These are phyloP conservation scores for Fusarium kyushuense DNA, from an alignment of 2,329 filamentous ascomycete genomes.

Conservation along the genomic window DNA sequence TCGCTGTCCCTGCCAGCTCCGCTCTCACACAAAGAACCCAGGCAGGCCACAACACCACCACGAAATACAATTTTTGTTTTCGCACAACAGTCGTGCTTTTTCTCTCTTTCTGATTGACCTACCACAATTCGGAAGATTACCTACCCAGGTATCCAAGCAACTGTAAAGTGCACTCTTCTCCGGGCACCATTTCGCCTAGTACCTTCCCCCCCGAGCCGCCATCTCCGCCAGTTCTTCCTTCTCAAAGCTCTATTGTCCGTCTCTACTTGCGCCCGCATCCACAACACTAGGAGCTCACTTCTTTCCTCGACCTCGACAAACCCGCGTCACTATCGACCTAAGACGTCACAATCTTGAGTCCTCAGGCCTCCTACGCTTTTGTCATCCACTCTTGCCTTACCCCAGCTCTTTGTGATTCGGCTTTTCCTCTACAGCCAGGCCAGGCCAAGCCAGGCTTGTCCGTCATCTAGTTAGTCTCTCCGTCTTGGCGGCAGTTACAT, in stretches of 20 bases:
- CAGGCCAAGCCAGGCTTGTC: constrained; percentile 38
- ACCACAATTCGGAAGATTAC: constrained; percentile 5
- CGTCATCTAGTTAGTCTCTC: constrained; percentile 30
- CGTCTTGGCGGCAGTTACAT: constrained; percentile 37
- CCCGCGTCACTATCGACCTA: constrained; percentile 12
- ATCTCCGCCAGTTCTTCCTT: constrained; percentile 6
- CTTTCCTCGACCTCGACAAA: neutral
- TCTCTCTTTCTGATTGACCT: constrained; percentile 1
- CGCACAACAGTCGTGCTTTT: constrained; percentile 1
- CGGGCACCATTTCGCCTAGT: constrained; percentile 5
- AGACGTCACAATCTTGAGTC: constrained; percentile 20
- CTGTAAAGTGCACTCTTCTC: constrained; percentile 1
- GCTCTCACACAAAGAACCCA: constrained; percentile 8
- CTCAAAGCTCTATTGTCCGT: constrained; percentile 1
- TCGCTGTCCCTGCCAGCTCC: constrained; percentile 13
- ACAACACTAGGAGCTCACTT: constrained; percentile 11
- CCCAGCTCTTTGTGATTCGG: constrained; percentile 28
- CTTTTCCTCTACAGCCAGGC: constrained; percentile 16
- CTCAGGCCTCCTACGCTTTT: constrained; percentile 1
- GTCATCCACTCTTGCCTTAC: neutral
- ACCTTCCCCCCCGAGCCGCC: neutral
- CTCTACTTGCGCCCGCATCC: constrained; percentile 17
- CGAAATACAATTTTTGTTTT: constrained; percentile 5
- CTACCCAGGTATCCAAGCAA: constrained; percentile 15
- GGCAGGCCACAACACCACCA: constrained; percentile 24